Conservation (phyloP, 441 rosid species). For the Syzygium malaccense region DNA sequence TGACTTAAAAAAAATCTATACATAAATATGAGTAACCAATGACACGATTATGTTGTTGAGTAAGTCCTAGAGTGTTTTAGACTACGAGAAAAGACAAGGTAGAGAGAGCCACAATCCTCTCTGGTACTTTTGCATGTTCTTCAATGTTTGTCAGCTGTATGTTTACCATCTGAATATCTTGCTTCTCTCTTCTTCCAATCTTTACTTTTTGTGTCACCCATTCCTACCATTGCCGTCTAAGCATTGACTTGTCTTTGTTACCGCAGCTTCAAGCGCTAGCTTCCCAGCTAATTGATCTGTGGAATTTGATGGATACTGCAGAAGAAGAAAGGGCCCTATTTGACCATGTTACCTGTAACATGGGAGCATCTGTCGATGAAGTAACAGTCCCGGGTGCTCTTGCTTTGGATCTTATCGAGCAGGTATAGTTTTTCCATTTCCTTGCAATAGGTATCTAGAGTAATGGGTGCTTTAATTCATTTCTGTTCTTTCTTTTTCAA, state of each 20-base stretch:
- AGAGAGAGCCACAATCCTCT: background rate
- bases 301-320: constrained; percentile 98
- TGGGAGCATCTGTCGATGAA: constrained; percentile 80
- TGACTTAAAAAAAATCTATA: background rate
- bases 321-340: constrained; percentile 76
- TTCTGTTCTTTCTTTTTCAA: background rate
- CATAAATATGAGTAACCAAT: background rate
- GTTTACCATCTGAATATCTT: background rate
- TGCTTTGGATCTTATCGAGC: constrained; percentile 81
- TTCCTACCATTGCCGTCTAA: background rate
- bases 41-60: background rate
- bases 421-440: constrained; percentile 37
- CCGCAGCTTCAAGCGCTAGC: constrained; percentile 90
- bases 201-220: background rate
- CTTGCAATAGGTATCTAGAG: background rate
- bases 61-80: background rate
- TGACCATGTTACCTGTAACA: constrained; percentile 84
- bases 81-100: background rate
- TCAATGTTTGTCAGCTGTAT: background rate
- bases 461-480: background rate
- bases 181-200: background rate
- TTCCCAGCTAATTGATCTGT: constrained; percentile 73
- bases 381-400: constrained; percentile 86
- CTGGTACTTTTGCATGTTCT: background rate
- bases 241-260: constrained; percentile 7